Conservation (phyloP, 2,329 filamentous ascomycete genomes). For the Periconia sp. region DNA sequence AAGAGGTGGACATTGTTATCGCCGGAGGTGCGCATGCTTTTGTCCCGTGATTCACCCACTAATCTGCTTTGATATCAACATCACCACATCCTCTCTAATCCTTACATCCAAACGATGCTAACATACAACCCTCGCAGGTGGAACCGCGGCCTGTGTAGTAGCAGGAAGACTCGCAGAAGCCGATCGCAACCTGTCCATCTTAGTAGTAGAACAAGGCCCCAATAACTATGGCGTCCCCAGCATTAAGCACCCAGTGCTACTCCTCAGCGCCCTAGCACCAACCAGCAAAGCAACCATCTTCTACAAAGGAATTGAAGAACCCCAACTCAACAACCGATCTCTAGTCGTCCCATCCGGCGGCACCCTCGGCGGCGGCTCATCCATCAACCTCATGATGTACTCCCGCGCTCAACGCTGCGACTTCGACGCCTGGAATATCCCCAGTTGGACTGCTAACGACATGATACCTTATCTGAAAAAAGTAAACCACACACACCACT, state of each 20-base stretch:
- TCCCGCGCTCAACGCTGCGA: slow-evolving; percentile 50
- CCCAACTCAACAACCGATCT: slow-evolving; percentile 51
- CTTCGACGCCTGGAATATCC: slow-evolving; percentile 56
- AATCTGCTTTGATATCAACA: too few relatives aligned
- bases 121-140: slow-evolving; percentile 31
- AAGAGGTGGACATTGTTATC: too few relatives aligned
- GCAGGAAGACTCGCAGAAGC: slow-evolving; percentile 55
- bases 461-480: slow-evolving; percentile 58
- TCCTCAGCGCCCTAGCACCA: slow-evolving; percentile 51
- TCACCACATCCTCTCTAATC: too few relatives aligned
- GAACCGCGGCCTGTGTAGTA: slow-evolving; percentile 52
- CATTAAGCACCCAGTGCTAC: slow-evolving; percentile 56
- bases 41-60: too few relatives aligned
- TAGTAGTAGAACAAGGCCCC: slow-evolving; percentile 57
- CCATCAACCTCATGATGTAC: slow-evolving; percentile 48
- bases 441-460: slow-evolving; percentile 56
- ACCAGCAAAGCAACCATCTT: slow-evolving; percentile 55
- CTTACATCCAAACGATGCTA: too few relatives aligned
- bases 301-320: slow-evolving; percentile 52
- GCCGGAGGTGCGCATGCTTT: too few relatives aligned
- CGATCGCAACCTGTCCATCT: slow-evolving; percentile 52
- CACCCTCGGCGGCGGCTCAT: slow-evolving; percentile 62
- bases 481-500: slow-evolving; percentile 35
- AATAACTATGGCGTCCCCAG: slow-evolving; percentile 56
- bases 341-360: slow-evolving; percentile 49